Evolutionary conservation across 352 stramenopile species (phyloP).

Genomic region (Globisporangium paroecandrum): DNA sequence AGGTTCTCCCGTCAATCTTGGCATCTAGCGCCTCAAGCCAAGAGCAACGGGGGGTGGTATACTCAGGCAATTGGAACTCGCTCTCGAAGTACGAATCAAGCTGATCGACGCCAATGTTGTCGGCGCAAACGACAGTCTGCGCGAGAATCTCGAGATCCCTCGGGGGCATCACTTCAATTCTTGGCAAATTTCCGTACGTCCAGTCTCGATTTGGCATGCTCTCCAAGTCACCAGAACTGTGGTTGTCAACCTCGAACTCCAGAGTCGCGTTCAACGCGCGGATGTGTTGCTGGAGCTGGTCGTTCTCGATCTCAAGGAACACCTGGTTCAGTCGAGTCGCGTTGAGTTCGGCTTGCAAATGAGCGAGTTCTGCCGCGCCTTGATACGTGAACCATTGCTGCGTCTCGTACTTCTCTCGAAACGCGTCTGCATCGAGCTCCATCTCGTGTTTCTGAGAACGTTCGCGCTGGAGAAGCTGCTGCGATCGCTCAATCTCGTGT

Average conservation of each 20-base stretch:
- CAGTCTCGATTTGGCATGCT: background rate
- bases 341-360: background rate
- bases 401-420: background rate
- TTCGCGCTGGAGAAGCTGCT: background rate
- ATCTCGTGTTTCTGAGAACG: background rate
- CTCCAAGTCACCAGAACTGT: background rate
- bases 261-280: background rate
- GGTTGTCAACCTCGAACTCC: background rate
- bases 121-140: background rate
- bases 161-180: background rate
- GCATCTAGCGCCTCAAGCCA: background rate
- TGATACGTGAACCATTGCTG: conserved; percentile 1
- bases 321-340: background rate
- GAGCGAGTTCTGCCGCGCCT: background rate
- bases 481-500: background rate
- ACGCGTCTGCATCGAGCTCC: background rate
- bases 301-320: conserved; percentile 1
- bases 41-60: background rate
- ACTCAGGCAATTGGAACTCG: background rate
- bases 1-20: background rate
- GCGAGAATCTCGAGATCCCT: background rate
- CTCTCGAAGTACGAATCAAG: background rate
- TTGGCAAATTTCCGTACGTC: background rate
- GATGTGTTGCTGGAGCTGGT: background rate
- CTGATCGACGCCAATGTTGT: background rate